Base-by-base conservation (phyloP, 108 stramenopile species). In the Fragilariopsis cylindrus region DNA sequence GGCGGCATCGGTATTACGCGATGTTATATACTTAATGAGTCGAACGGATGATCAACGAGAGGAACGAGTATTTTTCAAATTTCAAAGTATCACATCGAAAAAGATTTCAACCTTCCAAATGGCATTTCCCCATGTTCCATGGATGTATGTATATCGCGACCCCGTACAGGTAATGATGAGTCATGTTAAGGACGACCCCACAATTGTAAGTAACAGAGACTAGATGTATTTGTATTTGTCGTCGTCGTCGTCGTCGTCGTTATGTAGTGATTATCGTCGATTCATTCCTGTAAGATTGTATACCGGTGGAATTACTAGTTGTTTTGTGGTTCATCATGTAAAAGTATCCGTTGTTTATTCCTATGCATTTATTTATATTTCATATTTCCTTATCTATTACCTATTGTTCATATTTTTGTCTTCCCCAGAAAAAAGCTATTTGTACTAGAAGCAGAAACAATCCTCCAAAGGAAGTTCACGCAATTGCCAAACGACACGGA, bases 121-220 rank as follows among this genome's bases (percentile, higher is more conserved):
- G 53, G 97, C 97, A 5, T 98, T 97, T 74, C 98, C 97, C 3
- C 70, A 89, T 18, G 88, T 88, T 7, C 96, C 97, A 1, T 99
- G 97, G 97, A 87, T 96, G 30, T 98, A 92, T 76, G 81, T 99
- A 50, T 97, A 94, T 75, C 80, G 98, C 39, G 92, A 98, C n/a
- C 97, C 97, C 8, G 92, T 96, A 4, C 92, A 98, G 82, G 93
- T 96, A 41, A 93, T 99, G 88, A 92, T 96, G 91, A 87, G 85
- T 75, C 95, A 96, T 45, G 55, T 71, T 70, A 80, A 80, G 60
- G 79, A 80, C 56, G 79, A 79, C 69, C 72, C 72, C 3, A 6
- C 21, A 39, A 47, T 68, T 42, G 62, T 63, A 40, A 63, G 62
- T 63, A 7, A 7, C 7, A 57, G 2, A 15, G 15, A 57, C 30